Conservation (phyloP, 345 rosid genomes). For the Gossypium sturtianum region DNA sequence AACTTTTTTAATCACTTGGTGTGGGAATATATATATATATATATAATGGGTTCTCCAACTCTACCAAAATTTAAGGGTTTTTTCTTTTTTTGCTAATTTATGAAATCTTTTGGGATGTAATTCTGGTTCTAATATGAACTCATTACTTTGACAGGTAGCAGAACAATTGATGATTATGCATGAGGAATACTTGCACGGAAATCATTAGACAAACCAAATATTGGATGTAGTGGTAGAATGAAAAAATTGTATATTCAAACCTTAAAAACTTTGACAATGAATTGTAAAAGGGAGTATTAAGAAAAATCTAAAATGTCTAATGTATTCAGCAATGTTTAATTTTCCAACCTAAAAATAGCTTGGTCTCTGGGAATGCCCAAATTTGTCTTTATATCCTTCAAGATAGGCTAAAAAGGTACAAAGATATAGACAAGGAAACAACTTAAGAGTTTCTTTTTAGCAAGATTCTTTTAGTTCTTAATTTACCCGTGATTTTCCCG, state of each 20-base stretch:
- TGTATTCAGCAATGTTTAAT: background rate
- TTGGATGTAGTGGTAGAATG: background rate
- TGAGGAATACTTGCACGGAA: constrained; percentile 33
- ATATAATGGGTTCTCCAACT: background rate
- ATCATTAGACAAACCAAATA: background rate
- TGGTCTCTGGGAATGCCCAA: too few relatives aligned
- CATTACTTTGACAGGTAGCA: constrained; percentile 31
- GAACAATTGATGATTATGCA: constrained; percentile 45
- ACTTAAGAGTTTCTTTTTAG: too few relatives aligned
- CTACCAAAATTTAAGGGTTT: background rate
- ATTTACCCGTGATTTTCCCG: too few relatives aligned
- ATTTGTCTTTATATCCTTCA: too few relatives aligned
- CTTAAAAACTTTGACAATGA: too few relatives aligned
- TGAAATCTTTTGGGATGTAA: background rate
- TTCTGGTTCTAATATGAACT: background rate
- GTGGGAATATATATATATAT: too few relatives aligned
- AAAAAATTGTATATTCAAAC: too few relatives aligned
- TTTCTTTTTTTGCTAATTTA: background rate
- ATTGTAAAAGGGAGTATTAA: too few relatives aligned
- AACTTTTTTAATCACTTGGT: too few relatives aligned
- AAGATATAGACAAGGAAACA: too few relatives aligned
- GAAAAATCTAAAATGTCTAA: background rate
- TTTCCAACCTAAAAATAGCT: background rate
- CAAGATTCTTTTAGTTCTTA: too few relatives aligned
- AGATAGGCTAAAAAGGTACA: too few relatives aligned